Conservation (phyloP, 345 rosid species). For the Rubroshorea leprosula region DNA sequence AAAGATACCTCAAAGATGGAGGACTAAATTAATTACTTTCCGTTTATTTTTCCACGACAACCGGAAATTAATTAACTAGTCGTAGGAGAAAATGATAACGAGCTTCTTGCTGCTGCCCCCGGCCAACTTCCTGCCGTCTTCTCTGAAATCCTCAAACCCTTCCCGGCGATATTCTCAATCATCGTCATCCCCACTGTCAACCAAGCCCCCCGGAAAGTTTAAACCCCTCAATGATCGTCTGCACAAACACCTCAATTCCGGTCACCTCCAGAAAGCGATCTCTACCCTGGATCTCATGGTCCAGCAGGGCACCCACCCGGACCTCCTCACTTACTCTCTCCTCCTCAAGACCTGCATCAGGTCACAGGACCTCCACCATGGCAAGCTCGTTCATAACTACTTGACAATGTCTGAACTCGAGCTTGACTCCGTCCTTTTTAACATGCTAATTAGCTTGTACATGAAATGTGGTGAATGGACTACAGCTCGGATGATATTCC, state of each 20-base stretch:
- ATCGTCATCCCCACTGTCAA: neutral
- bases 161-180: constrained; percentile 24
- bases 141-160: constrained; percentile 17
- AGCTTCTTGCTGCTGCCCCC: constrained; percentile 34
- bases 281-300: constrained; percentile 45
- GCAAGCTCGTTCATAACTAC: constrained; percentile 46
- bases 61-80: neutral
- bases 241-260: constrained; percentile 45
- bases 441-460: constrained; percentile 67
- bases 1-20: too few relatives aligned
- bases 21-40: too few relatives aligned
- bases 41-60: neutral
- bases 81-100: constrained; percentile 20
- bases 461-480: constrained; percentile 49
- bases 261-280: constrained; percentile 49
- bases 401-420: constrained; percentile 36
- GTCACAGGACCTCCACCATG: constrained; percentile 45
- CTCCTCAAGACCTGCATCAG: constrained; percentile 79
- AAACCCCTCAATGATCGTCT: constrained; percentile 31
- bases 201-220: neutral
- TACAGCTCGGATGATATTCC: constrained; percentile 39
- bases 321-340: constrained; percentile 47
- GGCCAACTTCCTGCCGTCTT: constrained; percentile 32
- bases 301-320: constrained; percentile 34
- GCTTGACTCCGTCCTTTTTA: constrained; percentile 49